phyloP scores from a whole-genome alignment of 768 basidiomycete species.

The Tylopilus balloui region DNA sequence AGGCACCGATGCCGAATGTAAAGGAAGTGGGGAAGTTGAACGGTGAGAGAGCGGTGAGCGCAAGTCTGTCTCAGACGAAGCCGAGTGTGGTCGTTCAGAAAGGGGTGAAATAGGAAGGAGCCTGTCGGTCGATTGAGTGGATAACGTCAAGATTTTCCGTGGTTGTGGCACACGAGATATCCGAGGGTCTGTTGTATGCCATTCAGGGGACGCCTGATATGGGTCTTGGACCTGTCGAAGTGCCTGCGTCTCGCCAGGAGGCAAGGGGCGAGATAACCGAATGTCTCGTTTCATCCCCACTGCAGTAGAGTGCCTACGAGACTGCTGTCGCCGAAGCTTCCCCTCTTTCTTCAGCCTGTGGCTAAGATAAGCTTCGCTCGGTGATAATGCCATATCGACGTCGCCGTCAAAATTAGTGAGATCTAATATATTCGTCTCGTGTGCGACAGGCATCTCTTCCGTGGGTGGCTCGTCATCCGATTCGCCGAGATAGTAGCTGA shows the following conservation, averaged over 20 bases:
- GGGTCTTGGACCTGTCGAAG: background rate
- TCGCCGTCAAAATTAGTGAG: constrained; percentile 80
- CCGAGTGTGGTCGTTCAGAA: constrained; percentile 13
- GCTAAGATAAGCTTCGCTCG: constrained; percentile 54
- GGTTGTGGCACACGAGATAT: background rate
- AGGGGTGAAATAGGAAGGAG: constrained; percentile 19
- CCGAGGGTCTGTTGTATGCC: background rate
- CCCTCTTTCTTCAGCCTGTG: constrained; percentile 56
- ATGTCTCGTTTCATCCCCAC: constrained; percentile 12
- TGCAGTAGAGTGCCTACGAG: constrained; percentile 28
- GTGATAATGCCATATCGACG: constrained; percentile 46
- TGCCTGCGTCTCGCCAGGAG: background rate
- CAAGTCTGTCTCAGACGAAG: constrained; percentile 13
- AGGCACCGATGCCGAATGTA: constrained; percentile 1
- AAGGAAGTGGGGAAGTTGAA: constrained; percentile 5
- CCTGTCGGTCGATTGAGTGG: constrained; percentile 20
- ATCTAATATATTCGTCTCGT: constrained; percentile 54
- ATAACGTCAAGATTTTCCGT: background rate
- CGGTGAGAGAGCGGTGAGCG: constrained; percentile 8
- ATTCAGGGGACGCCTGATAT: background rate
- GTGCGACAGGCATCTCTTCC: constrained; percentile 34
- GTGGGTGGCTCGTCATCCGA: constrained; percentile 28
- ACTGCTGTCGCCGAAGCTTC: constrained; percentile 47
- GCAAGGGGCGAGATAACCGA: background rate
- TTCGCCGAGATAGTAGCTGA: constrained; percentile 40